Conservation (phyloP, 2,329 filamentous ascomycete genomes). For the Trichoderma semiorbis region DNA sequence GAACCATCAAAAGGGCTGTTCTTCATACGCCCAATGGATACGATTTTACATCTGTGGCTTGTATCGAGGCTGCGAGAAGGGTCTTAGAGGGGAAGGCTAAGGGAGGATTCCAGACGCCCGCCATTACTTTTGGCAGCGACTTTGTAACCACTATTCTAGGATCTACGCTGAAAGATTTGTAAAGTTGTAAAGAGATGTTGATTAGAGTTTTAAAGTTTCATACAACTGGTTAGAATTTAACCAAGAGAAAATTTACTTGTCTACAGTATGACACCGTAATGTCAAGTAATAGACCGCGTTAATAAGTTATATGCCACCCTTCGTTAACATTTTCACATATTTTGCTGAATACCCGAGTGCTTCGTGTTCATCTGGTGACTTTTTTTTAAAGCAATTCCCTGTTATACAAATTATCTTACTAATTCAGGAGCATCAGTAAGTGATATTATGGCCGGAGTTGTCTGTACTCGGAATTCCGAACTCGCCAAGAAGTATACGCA, state of each 20-base stretch:
- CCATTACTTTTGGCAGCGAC: background rate
- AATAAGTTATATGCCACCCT: background rate
- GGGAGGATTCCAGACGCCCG: background rate
- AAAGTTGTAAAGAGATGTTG: background rate
- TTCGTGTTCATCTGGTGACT: too few relatives aligned
- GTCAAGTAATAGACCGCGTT: background rate
- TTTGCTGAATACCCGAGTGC: background rate
- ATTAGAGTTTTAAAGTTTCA: rapidly evolving
- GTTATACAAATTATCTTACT: too few relatives aligned
- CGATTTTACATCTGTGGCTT: background rate
- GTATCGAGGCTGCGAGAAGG: background rate
- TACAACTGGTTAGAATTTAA: background rate
- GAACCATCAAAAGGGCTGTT: background rate
- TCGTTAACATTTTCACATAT: background rate
- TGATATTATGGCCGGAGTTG: background rate
- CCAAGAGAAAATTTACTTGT: rapidly evolving
- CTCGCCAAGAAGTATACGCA: background rate
- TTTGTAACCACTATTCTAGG: background rate
- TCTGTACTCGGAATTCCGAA: background rate
- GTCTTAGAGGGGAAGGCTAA: background rate
- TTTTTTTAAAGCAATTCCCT: too few relatives aligned
- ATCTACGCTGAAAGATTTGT: background rate
- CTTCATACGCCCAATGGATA: background rate
- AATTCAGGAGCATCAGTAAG: background rate
- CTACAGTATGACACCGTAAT: background rate